Conservation (phyloP, 2,329 filamentous ascomycete species). For the Fusarium sacchari region DNA sequence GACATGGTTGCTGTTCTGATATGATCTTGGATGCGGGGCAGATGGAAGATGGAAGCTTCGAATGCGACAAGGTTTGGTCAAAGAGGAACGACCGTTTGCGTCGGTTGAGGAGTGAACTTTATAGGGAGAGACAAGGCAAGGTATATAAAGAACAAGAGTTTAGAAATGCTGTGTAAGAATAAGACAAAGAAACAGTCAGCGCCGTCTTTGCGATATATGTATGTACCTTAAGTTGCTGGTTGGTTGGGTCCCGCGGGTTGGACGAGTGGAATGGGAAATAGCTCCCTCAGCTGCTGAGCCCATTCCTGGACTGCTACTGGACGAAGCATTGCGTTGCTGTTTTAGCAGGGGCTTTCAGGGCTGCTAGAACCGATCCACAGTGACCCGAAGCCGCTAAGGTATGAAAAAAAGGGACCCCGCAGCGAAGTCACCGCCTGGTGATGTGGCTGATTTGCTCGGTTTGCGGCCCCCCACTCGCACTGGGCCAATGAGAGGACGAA, state of each 20-base stretch:
- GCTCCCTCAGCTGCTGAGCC: conserved; percentile 30
- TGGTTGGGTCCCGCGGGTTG: conserved; percentile 29
- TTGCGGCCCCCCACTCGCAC: conserved; percentile 29
- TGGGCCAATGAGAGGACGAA: conserved; percentile 26
- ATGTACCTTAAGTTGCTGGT: conserved; percentile 40
- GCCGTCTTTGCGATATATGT: conserved; percentile 42
- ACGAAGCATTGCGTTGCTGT: conserved; percentile 4
- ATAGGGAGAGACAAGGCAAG: neutral
- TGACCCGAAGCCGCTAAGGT: conserved; percentile 38
- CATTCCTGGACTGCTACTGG: conserved; percentile 16
- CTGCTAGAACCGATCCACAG: conserved; percentile 36
- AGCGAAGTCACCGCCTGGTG: conserved; percentile 38
- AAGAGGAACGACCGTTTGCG: neutral
- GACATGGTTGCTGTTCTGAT: conserved; percentile 46
- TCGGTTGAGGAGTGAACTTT: neutral
- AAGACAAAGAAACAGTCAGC: conserved; percentile 34
- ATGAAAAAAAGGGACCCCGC: conserved; percentile 32
- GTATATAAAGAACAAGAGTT: neutral
- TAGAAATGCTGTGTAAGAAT: conserved; percentile 12
- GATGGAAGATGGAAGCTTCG: conserved; percentile 7
- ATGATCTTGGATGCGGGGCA: conserved; percentile 24
- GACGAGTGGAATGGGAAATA: conserved; percentile 31
- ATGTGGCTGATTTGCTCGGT: conserved; percentile 43
- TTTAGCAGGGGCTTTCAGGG: conserved; percentile 35
- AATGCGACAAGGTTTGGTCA: conserved; percentile 12